Conservation (phyloP, 2,329 filamentous ascomycete genomes). For the Scorias spongiosa region DNA sequence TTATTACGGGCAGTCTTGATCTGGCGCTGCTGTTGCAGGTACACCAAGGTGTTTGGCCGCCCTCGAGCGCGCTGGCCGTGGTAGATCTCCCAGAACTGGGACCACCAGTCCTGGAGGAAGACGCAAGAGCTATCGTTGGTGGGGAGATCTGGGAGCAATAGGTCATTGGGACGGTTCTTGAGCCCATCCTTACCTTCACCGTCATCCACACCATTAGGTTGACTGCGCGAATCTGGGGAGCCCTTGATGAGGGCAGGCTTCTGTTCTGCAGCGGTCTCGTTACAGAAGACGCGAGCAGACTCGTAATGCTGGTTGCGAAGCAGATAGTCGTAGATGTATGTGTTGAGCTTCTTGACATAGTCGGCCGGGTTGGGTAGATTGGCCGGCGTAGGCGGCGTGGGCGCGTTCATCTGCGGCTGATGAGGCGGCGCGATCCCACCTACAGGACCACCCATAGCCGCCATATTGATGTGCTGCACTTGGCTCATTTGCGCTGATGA, state of each 20-base stretch:
- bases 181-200: constrained; percentile 63
- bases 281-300: constrained; percentile 60
- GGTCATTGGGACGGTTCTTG: constrained; percentile 63
- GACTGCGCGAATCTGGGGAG: constrained; percentile 41
- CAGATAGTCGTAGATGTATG: constrained; percentile 86
- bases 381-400: constrained; percentile 14
- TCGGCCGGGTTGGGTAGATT: constrained; percentile 29
- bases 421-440: constrained; percentile 34
- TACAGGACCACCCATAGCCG: constrained; percentile 47
- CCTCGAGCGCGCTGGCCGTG: constrained; percentile 52
- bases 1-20: constrained; percentile 53
- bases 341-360: constrained; percentile 54
- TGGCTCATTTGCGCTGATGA: constrained; percentile 32
- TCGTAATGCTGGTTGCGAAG: constrained; percentile 73
- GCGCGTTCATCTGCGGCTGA: constrained; percentile 11
- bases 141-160: constrained; percentile 59
- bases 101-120: constrained; percentile 96
- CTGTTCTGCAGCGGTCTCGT: constrained; percentile 37
- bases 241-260: constrained; percentile 37
- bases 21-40: constrained; percentile 46
- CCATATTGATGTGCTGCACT: constrained; percentile 55
- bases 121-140: constrained; percentile 49
- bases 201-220: constrained; percentile 55
- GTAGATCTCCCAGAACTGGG: constrained; percentile 93
- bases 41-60: constrained; percentile 35